Base-by-base conservation (phyloP, 805 yeast genomes). In the Cyberlindnera maritima region DNA sequence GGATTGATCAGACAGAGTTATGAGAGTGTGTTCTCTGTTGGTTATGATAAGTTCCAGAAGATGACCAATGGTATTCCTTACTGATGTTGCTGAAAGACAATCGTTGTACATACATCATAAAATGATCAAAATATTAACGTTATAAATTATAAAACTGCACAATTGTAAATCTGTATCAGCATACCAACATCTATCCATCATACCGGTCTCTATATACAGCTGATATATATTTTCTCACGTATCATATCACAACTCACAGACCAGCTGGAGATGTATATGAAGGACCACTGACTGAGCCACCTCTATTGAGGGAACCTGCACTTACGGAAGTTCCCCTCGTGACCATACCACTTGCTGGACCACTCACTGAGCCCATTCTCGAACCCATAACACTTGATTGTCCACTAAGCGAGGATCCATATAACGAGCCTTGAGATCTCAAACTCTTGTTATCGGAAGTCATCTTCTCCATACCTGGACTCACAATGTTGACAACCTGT, bases 41-140 rank as follows among this genome's bases (percentile, higher is more conserved):
- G 97, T 18, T 94, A 94, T 66, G 99, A 94, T 63, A 97, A 91
- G 70, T 94, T 94, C 81, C 99, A 94, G 69, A 76, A 96, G 60
- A 65, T 94, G 55, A 94, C 99, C 32, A 94, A 94, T 60, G 99
- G 99, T 48, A 94, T 94, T 65, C 99, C 99, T 15, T 92, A 91
- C 61, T 91, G 41, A 46, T 4, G 15, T 21, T 5, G 25, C 25
- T 21, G 5, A 9, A 9, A 21, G 25, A 9, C 25, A 21, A 9
- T 9, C 9, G 25, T 21, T 21, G 8, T 21, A 21, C 25, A 9
- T 21, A 9, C 25, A 21, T 6, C 5, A 9, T 9, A 21, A 21
- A 21, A 21, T 21, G 5, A 21, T n/a, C n/a, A n/a, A n/a, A n/a
- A n/a, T n/a, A 9, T 6, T 21, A 9, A 21, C 25, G 9, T 25